Evolutionary conservation across 495 filamentous ascomycete genomes (phyloP), one percentile per base, ranked within the genome.

Genomic region (Podospora appendiculata): DNA sequence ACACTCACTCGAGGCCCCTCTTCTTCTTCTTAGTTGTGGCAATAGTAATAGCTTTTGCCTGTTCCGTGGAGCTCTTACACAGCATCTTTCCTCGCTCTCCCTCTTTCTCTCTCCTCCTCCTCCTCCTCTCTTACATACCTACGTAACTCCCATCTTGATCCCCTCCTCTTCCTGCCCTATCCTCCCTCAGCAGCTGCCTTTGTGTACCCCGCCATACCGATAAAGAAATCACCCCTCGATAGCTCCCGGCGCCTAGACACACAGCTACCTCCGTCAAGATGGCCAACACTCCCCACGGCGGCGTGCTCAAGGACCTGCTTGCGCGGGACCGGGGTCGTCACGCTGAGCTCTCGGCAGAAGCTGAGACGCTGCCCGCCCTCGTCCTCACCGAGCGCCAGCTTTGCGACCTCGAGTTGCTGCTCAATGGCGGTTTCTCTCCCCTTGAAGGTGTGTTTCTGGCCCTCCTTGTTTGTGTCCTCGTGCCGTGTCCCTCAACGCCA

Each of bases 391-490:
- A 98, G 79, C 82, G 93, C 55, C 93, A 98, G 72, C 82, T 98
- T 17, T 98, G 93, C 72, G 93, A 98, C 77, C 80, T 98, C 58
- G 93, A 98, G 68, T 68, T 98, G 76, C 86, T 98, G 57, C 82
- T 97, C 72, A 96, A 83, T 73, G 93, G 93, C 62, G 93, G 94
- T 49, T 98, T 98, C 74, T 95, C 89, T 57, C 93, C 93, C 46
- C 80, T 98, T 17, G 94, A 97, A 79, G 94, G 91, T 95, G 62
- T 49, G 85, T 79, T 25, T 25, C 9, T 38, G 9, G 36, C 36
- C 36, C 36, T 11, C 13, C 13, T 11, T 38, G 10, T 38, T 10
- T 38, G 9, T 38, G 3, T 7, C 36, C 3, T 13, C 7, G 10
- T 38, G 10, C 13, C 36, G 9, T 38, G 41, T 44, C 36, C 44